Evolutionary conservation across 768 basidiomycete species (phyloP), one percentile per base, ranked within the genome.

Genomic region (Saitozyma sp.): DNA sequence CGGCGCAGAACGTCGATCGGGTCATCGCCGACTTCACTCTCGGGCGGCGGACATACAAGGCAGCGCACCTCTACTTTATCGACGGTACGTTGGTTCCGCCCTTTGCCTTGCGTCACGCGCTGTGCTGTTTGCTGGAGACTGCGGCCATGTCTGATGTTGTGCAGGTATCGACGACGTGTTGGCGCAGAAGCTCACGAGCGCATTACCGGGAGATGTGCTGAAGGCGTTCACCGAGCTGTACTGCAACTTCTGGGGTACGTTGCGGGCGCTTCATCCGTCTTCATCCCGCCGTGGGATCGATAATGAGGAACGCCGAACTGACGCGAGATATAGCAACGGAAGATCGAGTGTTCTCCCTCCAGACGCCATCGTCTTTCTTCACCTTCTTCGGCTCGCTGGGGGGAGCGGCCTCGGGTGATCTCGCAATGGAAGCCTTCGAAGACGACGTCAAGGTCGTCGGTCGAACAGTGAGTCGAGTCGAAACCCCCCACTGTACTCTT

Each of bases 161-260:
- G 11, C 65, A 94, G 95, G 87, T 10, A 82, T 97, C 62, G 80
- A 87, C 20, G 94, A 98, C 65, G 79, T 82, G 17, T 82, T 97
- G 40, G 89, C 95, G 67, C 83, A 90, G 67, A 85, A 84, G 43
- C 77, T 99, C 45, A 87, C 88, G 0, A 80, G 87, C 6, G 90
- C 89, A 0, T 80, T 89, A 2, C 92, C 91, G 8, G 87, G 89
- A 61, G 88, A 89, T 1, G 84, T 87, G 67, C 83, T 98, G n/a
- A 84, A 85, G 63, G 85, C 83, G 4, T 79, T 95, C 56, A 88
- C 88, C 68, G 96, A 99, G 74, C 83, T 98, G 42, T 97, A 88
- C 79, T 79, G 96, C 67, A 95, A 98, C 79, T 91, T 95, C 80
- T 89, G 91, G 87, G 87, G 95, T 94, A 65, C 59, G 91, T 80